Percentiles rank a stretch among this genome's conserved stretches.
These are phyloP conservation scores for Lathyrus oleraceus DNA, from an alignment of 306 rosid genomes.

Conservation along the genomic window DNA sequence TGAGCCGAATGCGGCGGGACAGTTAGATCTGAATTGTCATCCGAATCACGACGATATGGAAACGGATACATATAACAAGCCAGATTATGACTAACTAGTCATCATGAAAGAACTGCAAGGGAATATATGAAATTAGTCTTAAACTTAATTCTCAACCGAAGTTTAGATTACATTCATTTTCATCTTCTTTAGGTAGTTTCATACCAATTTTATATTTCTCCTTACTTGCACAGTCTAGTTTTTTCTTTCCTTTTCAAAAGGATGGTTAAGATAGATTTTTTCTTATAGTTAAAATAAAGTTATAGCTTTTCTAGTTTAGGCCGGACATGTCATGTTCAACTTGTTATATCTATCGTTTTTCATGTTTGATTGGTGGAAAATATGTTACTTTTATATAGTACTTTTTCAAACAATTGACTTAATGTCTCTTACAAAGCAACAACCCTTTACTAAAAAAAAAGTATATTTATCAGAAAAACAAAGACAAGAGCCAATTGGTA, in stretches of 20 bases:
- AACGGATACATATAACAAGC: conserved; percentile 39
- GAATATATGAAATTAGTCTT: conserved; percentile 37
- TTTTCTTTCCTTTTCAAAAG: conserved; percentile 29
- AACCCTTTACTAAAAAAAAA: background rate
- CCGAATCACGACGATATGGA: conserved; percentile 61
- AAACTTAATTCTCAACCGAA: conserved; percentile 30
- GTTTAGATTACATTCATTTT: conserved; percentile 27
- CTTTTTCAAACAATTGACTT: background rate
- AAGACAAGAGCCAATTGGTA: background rate
- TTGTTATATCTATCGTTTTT: background rate
- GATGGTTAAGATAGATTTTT: conserved; percentile 24
- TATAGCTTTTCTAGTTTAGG: conserved; percentile 9
- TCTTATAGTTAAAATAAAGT: background rate
- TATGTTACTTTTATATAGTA: background rate
- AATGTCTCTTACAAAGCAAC: conserved; percentile 6
- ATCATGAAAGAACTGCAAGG: conserved; percentile 37
- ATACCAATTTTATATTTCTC: conserved; percentile 25
- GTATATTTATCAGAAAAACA: background rate
- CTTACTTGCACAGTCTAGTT: conserved; percentile 18
- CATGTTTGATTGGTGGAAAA: background rate
- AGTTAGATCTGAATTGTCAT: conserved; percentile 71
- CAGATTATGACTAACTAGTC: conserved; percentile 44
- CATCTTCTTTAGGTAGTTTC: conserved; percentile 32
- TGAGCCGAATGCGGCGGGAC: conserved; percentile 51
- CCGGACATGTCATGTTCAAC: background rate